Conservation (phyloP, 2,329 filamentous ascomycete genomes). For the Xylaria sp. region DNA sequence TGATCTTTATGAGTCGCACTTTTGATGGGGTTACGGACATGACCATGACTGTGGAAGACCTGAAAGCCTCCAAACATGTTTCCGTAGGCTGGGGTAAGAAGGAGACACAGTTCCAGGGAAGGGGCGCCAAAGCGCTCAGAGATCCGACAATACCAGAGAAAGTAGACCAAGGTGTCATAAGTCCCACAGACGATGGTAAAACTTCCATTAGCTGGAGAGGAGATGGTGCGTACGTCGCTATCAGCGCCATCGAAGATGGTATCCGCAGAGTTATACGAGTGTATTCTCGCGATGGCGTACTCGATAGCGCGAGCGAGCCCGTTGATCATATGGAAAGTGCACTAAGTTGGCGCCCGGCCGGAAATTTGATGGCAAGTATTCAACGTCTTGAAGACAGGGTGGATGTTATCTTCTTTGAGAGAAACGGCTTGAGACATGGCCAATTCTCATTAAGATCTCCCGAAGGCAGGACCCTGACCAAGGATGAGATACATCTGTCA, state of each 20-base stretch:
- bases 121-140: constrained; percentile 82
- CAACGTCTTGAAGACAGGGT: constrained; percentile 75
- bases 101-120: constrained; percentile 97
- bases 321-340: constrained; percentile 89
- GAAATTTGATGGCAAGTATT: constrained; percentile 89
- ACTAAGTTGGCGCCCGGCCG: constrained; percentile 89
- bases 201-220: constrained; percentile 90
- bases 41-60: constrained; percentile 76
- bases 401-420: constrained; percentile 93
- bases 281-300: constrained; percentile 86
- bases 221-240: constrained; percentile 88
- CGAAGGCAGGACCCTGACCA: constrained; percentile 65
- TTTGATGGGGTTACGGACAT: constrained; percentile 87
- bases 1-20: constrained; percentile 91
- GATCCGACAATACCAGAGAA: constrained; percentile 96
- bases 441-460: constrained; percentile 82
- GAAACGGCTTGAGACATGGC: constrained; percentile 96
- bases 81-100: constrained; percentile 98
- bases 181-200: constrained; percentile 75
- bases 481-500: constrained; percentile 70
- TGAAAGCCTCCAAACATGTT: constrained; percentile 90
- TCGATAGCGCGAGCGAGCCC: constrained; percentile 94
- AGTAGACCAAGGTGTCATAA: constrained; percentile 83
- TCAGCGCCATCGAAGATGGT: constrained; percentile 79
- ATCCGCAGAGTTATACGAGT: constrained; percentile 84